Base-by-base conservation (phyloP, 2,329 filamentous ascomycete genomes). In the Escovopsis sp. region DNA sequence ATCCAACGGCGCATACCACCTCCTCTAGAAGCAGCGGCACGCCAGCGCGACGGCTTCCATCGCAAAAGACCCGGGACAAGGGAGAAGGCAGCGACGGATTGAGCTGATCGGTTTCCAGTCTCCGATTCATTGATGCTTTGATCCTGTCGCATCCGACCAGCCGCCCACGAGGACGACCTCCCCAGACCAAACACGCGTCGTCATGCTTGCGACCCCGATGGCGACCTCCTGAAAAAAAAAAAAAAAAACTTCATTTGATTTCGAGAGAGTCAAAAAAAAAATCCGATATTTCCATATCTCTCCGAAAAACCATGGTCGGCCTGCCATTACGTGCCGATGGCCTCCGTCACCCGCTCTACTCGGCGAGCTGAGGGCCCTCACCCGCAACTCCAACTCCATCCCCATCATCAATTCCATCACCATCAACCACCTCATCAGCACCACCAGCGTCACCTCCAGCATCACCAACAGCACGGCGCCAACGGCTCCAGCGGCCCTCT, bases 321-420 rank as follows among this genome's bases (percentile, higher is more conserved):
- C 53, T 53, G 49, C 51, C 44, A 47, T 50, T 52, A 47, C 51
- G 51, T 56, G 54, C 58, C 63, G 61, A 72, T 72, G 68, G 68
- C 68, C 54, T 70, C 68, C 53, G 58, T 65, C 59, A 69, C 68
- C 55, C 68, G 69, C 61, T 69, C 69, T 55, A 63, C 61, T 53
- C 59, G 65, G 59, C 66, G 67, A 62, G 60, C 62, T 64, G 68
- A 70, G 55, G 65, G 61, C 54, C 62, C 64, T 53, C 58, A 61
- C 48, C 56, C 60, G 28, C 28, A 30, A 30, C 28, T 30, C 6
- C 28, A 30, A 10, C 28, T 30, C 6, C 28, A 30, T 6, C 2
- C 10, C 50, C 55, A 56, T 49, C 48, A 51, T 36, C 51, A 54
- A 6, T 3, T 6, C 6, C 28, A 30, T 30, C 28, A 30, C 28